Conservation (phyloP, 306 rosid species). For the Ziziphus jujuba region DNA sequence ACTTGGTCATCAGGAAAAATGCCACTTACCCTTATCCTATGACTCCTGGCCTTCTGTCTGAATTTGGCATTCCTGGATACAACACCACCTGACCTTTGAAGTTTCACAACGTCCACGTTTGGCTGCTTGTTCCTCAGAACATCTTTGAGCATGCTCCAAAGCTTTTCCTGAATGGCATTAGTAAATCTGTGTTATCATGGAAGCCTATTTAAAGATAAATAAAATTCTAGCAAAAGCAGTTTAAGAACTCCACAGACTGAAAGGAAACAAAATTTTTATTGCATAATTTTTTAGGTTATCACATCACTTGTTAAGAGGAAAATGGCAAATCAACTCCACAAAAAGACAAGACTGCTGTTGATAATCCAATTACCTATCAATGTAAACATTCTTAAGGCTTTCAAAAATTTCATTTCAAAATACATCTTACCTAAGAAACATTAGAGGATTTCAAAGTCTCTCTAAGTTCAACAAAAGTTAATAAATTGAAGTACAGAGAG, state of each 20-base stretch:
- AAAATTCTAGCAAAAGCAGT: too few species aligned
- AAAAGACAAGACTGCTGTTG: neutral
- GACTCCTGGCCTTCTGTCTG: constrained; percentile 77
- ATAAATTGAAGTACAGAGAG: neutral
- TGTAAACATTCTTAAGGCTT: neutral
- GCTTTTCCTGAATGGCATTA: constrained; percentile 67
- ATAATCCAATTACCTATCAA: neutral
- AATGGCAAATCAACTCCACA: neutral
- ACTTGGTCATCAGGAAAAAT: neutral
- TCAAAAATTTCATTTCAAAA: too few species aligned
- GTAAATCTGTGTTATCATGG: constrained; percentile 15
- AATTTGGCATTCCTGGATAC: constrained; percentile 76
- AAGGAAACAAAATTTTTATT: too few species aligned
- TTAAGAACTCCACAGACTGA: too few species aligned
- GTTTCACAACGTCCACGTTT: constrained; percentile 89
- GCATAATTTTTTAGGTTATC: too few species aligned
- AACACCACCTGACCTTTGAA: constrained; percentile 96
- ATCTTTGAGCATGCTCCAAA: constrained; percentile 87
- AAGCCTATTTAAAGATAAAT: neutral
- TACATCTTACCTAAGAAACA: neutral
- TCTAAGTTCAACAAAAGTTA: neutral
- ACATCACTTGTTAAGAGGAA: neutral
- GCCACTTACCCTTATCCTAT: constrained; percentile 70
- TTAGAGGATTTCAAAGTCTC: neutral
- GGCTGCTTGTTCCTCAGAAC: constrained; percentile 78